Percentiles rank a stretch among this genome's conserved stretches.
Conservation (phyloP, 495 filamentous ascomycete genomes). For the Podospora comata region DNA sequence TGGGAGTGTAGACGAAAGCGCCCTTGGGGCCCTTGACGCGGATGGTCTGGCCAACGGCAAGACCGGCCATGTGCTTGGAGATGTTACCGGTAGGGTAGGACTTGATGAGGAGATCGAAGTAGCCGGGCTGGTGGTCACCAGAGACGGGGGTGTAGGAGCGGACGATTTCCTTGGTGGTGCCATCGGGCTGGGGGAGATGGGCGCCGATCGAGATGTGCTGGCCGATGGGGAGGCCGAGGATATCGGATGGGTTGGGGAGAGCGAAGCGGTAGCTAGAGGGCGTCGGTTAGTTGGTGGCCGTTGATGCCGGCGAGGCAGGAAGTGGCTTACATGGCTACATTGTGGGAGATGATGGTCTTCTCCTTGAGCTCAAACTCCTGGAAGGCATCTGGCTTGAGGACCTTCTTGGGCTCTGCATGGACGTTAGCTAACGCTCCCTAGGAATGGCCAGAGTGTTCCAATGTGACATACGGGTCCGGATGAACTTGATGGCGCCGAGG, state of each 20-base stretch:
- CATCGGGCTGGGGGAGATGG: constrained; percentile 58
- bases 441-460: constrained; percentile 12
- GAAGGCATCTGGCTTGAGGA: constrained; percentile 81
- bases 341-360: constrained; percentile 91
- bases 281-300: constrained; percentile 18
- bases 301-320: not conserved
- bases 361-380: constrained; percentile 86
- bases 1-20: constrained; percentile 92
- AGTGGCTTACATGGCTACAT: constrained; percentile 77
- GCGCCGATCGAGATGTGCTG: constrained; percentile 97
- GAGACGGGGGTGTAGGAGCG: constrained; percentile 97
- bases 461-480: constrained; percentile 48
- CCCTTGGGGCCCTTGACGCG: constrained; percentile 91
- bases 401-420: constrained; percentile 64
- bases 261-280: constrained; percentile 74
- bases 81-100: constrained; percentile 97
- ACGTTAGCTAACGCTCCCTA: constrained; percentile 25
- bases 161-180: constrained; percentile 79
- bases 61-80: constrained; percentile 78
- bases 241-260: constrained; percentile 69
- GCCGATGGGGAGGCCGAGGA: constrained; percentile 94
- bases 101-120: constrained; percentile 96
- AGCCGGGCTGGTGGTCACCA: constrained; percentile 84
- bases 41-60: constrained; percentile 82
- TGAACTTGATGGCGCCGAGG: constrained; percentile 63